Evolutionary conservation across 1,284 basidiomycete genomes (phyloP).

Genomic region (Cryptococcus sp.): DNA sequence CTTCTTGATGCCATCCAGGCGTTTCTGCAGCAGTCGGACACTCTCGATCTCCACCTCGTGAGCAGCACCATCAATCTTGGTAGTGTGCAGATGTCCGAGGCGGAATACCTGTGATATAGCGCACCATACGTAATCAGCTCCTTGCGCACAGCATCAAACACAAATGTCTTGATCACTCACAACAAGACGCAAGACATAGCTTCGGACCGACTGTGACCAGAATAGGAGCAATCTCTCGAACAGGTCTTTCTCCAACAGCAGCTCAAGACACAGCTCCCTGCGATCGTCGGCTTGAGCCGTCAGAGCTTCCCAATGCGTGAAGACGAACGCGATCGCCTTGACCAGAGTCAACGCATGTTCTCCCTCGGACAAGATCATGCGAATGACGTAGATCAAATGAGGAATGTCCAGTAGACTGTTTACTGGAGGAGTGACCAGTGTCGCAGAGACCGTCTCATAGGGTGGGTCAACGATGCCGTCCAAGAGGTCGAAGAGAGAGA

Average conservation of each 20-base stretch:
- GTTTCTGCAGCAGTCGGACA: slow-evolving; percentile 54
- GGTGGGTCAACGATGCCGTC: slow-evolving; percentile 51
- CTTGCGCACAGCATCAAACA: background rate
- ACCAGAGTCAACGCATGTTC: slow-evolving; percentile 58
- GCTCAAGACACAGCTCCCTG: slow-evolving; percentile 53
- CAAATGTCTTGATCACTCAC: slow-evolving; percentile 28
- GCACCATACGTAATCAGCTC: background rate
- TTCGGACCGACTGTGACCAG: slow-evolving; percentile 57
- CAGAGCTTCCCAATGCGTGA: slow-evolving; percentile 58
- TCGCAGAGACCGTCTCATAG: slow-evolving; percentile 28
- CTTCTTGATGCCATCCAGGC: slow-evolving; percentile 55
- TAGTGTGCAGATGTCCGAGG: slow-evolving; percentile 55
- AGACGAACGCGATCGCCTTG: slow-evolving; percentile 57
- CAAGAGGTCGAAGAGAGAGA: slow-evolving; percentile 55
- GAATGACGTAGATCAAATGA: slow-evolving; percentile 54
- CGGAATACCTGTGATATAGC: slow-evolving; percentile 52
- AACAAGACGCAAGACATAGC: slow-evolving; percentile 55
- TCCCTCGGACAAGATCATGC: slow-evolving; percentile 55
- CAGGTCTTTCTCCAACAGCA: slow-evolving; percentile 53
- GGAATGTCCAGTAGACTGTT: slow-evolving; percentile 52
- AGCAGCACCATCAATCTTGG: slow-evolving; percentile 37
- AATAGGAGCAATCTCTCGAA: slow-evolving; percentile 57
- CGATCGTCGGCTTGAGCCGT: slow-evolving; percentile 53
- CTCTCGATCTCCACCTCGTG: slow-evolving; percentile 53
- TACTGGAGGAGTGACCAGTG: background rate